Evolutionary conservation across 1,284 basidiomycete genomes (phyloP), one percentile per base, ranked within the genome.

Genomic region (Irpex sp.): DNA sequence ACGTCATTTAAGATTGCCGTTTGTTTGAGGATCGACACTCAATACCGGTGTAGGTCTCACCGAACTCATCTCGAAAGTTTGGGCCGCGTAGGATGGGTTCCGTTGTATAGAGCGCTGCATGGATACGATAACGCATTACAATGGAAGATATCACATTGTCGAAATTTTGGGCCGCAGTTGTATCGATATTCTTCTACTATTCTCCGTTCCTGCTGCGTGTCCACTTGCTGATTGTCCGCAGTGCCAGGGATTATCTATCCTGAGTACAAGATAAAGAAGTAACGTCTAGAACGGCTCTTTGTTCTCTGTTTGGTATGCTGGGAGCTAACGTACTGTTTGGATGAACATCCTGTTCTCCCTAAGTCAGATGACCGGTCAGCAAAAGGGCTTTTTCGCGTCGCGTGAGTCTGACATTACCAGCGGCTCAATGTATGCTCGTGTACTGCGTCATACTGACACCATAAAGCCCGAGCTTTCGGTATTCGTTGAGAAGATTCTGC

Each of bases 51-150:
- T 63, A 75, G 73, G 73, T 59, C 66, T 75, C 49, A 74, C 72
- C n/a, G 73, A 75, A 64, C 68, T 75, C 43, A 70, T 75, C 51
- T 68, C 72, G 47, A 74, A 73, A 63, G 70, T 68, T n/a, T 75
- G 73, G 73, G 67, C 69, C 43, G 73, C 73, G 57, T 74, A 61
- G 15, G 57, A 35, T 39, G 39, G 13, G 9, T 46, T 15, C 17
- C 21, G 4, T 19, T 35, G 9, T 8, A 36, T 55, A 37, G 33
- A 56, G 17, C 37, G 46, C 11, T 17, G 54, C 43, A 58, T 62
- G 39, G 31, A 46, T 50, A 13, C 33, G 11, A 9, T 55, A 26
- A 19, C 49, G 49, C 49, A 5, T 19, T 51, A 19, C 11, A 51
- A 26, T 19, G 17, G 9, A 19, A 55, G 53, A 55, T 55, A 26